A percentile compares a stretch with the other conserved stretches of the same genome.
phyloP scores from a whole-genome alignment of 148 eudicot genomes.

The Vaccinium vitisidaea region DNA sequence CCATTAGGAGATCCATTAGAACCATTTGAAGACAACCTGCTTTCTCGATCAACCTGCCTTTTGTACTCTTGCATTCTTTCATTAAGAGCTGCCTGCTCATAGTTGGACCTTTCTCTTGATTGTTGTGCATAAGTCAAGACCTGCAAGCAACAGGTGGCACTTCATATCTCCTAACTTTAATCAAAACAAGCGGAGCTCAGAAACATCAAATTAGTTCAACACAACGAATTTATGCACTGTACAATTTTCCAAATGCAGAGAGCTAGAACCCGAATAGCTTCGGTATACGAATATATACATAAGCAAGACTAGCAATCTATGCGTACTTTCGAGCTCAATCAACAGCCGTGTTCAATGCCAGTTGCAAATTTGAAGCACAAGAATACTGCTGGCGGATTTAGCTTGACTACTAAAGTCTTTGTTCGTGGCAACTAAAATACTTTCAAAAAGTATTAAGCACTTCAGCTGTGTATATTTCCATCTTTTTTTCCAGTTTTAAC shows the following conservation, averaged over 20 bases:
- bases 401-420: background rate
- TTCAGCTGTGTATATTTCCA: background rate
- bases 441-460: too few species aligned
- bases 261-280: background rate
- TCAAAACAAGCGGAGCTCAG: background rate
- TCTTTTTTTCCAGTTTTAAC: background rate
- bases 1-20: conserved; percentile 90
- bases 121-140: conserved; percentile 94
- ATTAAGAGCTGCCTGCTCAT: conserved; percentile 91
- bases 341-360: background rate
- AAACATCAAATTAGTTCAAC: conserved; percentile 4
- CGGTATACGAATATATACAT: background rate
- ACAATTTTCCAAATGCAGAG: background rate
- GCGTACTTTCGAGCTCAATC: background rate
- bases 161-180: conserved; percentile 4
- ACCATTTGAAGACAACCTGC: conserved; percentile 83
- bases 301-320: background rate
- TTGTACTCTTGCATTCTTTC: conserved; percentile 97
- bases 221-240: background rate
- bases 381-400: background rate
- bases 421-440: background rate
- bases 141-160: conserved; percentile 31
- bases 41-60: conserved; percentile 90
- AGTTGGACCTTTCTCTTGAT: conserved; percentile 90
- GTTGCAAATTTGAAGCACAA: background rate